phyloP scores from a whole-genome alignment of 1,284 basidiomycete genomes.

The Trichosporon sp. region DNA sequence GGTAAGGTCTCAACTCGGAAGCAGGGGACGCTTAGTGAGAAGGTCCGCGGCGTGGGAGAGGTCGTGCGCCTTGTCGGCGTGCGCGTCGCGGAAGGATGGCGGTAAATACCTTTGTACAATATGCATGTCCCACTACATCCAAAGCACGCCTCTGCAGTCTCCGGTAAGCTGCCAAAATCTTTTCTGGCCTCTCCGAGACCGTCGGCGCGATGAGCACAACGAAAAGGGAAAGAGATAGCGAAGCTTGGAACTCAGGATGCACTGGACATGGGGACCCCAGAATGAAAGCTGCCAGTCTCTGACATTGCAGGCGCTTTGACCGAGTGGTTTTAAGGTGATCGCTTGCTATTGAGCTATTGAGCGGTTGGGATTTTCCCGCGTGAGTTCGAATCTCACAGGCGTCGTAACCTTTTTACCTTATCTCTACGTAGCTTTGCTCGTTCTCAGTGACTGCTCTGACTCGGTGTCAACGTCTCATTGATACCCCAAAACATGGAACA shows the following conservation, averaged over 20 bases:
- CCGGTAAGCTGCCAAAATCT: no score
- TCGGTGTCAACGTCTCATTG: no score
- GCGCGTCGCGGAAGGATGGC: slow-evolving; percentile 44
- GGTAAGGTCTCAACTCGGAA: neutral
- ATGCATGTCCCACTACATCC: neutral
- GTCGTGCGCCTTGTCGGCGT: slow-evolving; percentile 46
- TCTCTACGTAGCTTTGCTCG: neutral
- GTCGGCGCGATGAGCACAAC: no score
- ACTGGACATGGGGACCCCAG: no score
- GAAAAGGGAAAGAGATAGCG: no score
- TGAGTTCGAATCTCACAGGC: slow-evolving; percentile 16
- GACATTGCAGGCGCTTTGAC: neutral
- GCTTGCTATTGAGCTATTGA: neutral
- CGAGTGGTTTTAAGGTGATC: slow-evolving; percentile 10
- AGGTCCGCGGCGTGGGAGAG: slow-evolving; percentile 37
- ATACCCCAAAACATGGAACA: no score
- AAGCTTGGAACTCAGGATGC: no score
- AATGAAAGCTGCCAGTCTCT: no score
- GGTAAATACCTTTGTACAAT: slow-evolving; percentile 22
- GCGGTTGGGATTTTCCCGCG: slow-evolving; percentile 14
- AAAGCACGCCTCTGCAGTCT: no score
- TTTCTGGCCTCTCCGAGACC: no score
- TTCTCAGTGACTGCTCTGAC: no score
- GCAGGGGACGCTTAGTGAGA: slow-evolving; percentile 24
- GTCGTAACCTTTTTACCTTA: neutral